Conservation (phyloP, 495 filamentous ascomycete genomes). For the Podospora fimiseda region DNA sequence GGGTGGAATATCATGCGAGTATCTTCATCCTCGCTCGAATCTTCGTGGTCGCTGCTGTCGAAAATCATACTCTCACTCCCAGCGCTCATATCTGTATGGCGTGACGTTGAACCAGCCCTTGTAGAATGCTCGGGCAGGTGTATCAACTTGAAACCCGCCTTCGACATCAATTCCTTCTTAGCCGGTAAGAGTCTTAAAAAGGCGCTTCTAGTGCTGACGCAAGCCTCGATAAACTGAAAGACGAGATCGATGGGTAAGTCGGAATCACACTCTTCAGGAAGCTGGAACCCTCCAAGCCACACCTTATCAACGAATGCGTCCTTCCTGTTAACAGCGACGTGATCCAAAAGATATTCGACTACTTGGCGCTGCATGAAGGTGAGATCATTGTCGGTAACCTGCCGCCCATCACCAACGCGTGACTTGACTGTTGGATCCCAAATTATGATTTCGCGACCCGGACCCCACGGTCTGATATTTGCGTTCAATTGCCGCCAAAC, state of each 20-base stretch:
- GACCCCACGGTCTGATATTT: constrained; percentile 11
- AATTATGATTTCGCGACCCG: constrained; percentile 37
- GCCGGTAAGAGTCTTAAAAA: constrained; percentile 27
- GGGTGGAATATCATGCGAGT: constrained; percentile 40
- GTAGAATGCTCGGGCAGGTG: not conserved
- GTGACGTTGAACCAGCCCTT: not conserved
- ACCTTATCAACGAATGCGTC: constrained; percentile 26
- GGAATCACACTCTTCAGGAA: constrained; percentile 10
- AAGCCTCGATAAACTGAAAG: constrained; percentile 14
- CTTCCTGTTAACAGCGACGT: constrained; percentile 17
- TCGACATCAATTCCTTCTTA: constrained; percentile 13
- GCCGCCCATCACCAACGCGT: constrained; percentile 10
- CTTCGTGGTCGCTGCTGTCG: not conserved
- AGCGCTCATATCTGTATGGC: not conserved
- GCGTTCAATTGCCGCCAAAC: constrained; percentile 32
- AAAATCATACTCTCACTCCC: not conserved
- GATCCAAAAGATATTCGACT: constrained; percentile 25
- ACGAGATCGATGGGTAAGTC: constrained; percentile 20
- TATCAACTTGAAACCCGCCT: constrained; percentile 17
- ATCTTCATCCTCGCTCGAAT: constrained; percentile 16
- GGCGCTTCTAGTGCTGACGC: constrained; percentile 11
- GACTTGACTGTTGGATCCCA: constrained; percentile 34
- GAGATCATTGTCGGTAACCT: constrained; percentile 20
- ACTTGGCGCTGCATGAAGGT: constrained; percentile 35
- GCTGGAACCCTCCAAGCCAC: constrained; percentile 33